Percentiles rank a stretch among this genome's conserved stretches.
Conservation (phyloP, 140 eudicot species). For the Cichorium intybus region DNA sequence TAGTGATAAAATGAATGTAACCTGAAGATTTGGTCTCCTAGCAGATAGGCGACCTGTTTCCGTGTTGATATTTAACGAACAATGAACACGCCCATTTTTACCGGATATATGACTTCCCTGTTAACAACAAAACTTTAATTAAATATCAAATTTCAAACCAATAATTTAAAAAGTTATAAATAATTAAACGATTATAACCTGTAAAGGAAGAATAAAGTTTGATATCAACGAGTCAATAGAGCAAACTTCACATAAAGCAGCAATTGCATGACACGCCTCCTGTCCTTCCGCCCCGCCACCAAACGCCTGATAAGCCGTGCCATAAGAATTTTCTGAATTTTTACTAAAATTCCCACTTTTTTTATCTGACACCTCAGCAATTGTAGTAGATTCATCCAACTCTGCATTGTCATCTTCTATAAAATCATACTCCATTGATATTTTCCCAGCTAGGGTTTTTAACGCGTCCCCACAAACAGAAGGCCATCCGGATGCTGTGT, state of each 20-base stretch:
- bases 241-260: constrained; percentile 89
- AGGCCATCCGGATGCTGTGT: constrained; percentile 97
- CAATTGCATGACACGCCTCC: constrained; percentile 95
- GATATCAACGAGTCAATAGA: constrained; percentile 92
- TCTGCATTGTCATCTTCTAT: constrained; percentile 33
- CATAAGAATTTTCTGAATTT: constrained; percentile 52
- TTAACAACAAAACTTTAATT: background rate
- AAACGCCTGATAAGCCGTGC: constrained; percentile 82
- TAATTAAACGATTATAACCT: constrained; percentile 40
- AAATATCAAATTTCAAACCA: background rate
- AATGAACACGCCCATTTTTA: constrained; percentile 83
- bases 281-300: constrained; percentile 74
- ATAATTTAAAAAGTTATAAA: background rate
- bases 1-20: constrained; percentile 21
- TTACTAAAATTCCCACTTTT: constrained; percentile 7
- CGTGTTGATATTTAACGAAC: constrained; percentile 91
- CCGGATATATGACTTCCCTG: constrained; percentile 88
- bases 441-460: constrained; percentile 77
- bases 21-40: constrained; percentile 98
- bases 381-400: constrained; percentile 27
- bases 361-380: constrained; percentile 18
- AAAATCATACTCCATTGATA: constrained; percentile 71
- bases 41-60: constrained; percentile 98
- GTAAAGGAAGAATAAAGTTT: constrained; percentile 91
- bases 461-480: constrained; percentile 81